Conservation (phyloP, 495 filamentous ascomycete species). For the Penicillium maclennaniae region DNA sequence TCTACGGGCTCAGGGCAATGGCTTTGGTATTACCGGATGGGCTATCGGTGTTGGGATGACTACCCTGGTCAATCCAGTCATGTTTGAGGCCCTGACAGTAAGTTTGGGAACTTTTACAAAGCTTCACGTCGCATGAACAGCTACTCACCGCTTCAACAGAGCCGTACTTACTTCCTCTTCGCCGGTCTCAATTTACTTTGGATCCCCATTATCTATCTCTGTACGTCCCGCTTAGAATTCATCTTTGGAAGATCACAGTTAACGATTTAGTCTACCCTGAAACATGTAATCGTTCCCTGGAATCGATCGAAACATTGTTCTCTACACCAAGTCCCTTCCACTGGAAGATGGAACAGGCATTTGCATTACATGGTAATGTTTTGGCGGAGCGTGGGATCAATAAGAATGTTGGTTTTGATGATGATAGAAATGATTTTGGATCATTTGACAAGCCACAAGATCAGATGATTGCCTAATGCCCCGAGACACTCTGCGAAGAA, state of each 20-base stretch:
- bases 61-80: constrained; percentile 51
- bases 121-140: background rate
- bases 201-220: constrained; percentile 49
- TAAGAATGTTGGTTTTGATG: constrained; percentile 1
- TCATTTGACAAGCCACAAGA: background rate
- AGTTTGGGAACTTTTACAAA: background rate
- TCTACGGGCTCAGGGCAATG: constrained; percentile 52
- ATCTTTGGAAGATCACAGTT: background rate
- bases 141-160: constrained; percentile 15
- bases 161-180: constrained; percentile 52
- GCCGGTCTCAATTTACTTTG: constrained; percentile 46
- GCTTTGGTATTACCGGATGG: constrained; percentile 55
- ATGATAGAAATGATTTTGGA: background rate
- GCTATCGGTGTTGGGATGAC: constrained; percentile 54
- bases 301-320: constrained; percentile 56
- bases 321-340: constrained; percentile 33
- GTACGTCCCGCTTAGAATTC: constrained; percentile 8
- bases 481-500: background rate
- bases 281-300: constrained; percentile 53
- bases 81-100: constrained; percentile 40
- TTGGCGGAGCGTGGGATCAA: constrained; percentile 23
- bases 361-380: constrained; percentile 31
- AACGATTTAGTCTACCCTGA: constrained; percentile 51
- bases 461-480: background rate
- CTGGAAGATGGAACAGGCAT: constrained; percentile 40